Percentiles rank a stretch among this genome's conserved stretches.
Conservation (phyloP, 2,329 filamentous ascomycete genomes). For the Neocatenulostroma microsporum region DNA sequence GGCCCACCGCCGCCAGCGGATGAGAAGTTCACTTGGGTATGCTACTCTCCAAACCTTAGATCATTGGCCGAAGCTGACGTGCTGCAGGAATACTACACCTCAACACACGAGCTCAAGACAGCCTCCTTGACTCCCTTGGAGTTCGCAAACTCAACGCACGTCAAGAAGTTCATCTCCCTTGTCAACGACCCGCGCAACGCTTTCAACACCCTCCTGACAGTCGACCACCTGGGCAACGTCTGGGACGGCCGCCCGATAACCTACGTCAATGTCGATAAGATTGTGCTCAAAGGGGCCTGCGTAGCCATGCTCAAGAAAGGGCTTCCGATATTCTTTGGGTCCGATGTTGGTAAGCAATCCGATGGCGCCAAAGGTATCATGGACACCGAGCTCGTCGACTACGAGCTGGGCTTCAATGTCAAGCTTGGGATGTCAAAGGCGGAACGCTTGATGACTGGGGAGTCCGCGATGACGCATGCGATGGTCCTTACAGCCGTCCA, state of each 20-base stretch:
- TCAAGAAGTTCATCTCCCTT: constrained; percentile 67
- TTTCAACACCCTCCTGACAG: constrained; percentile 64
- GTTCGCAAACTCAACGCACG: constrained; percentile 61
- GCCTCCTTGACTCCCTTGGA: constrained; percentile 59
- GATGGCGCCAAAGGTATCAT: constrained; percentile 64
- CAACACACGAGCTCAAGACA: constrained; percentile 54
- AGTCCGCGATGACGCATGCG: constrained; percentile 81
- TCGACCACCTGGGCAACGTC: constrained; percentile 72
- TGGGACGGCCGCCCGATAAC: constrained; percentile 66
- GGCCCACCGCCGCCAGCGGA: constrained; percentile 67
- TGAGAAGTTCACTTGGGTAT: constrained; percentile 62
- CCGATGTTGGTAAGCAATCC: constrained; percentile 77
- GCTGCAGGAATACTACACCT: constrained; percentile 57
- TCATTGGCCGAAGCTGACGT: no score
- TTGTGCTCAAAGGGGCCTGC: constrained; percentile 62
- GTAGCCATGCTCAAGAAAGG: constrained; percentile 71
- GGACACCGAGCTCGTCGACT: constrained; percentile 66
- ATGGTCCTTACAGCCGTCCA: constrained; percentile 89
- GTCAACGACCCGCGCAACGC: constrained; percentile 79
- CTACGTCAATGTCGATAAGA: constrained; percentile 76
- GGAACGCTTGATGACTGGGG: constrained; percentile 62
- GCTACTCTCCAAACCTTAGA: neutral
- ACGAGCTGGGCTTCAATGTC: constrained; percentile 76
- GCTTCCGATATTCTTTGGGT: constrained; percentile 79
- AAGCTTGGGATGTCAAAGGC: constrained; percentile 67